Base-by-base conservation (phyloP, 371 early-diverging fungal genomes). In the Blakeslea trispora region DNA sequence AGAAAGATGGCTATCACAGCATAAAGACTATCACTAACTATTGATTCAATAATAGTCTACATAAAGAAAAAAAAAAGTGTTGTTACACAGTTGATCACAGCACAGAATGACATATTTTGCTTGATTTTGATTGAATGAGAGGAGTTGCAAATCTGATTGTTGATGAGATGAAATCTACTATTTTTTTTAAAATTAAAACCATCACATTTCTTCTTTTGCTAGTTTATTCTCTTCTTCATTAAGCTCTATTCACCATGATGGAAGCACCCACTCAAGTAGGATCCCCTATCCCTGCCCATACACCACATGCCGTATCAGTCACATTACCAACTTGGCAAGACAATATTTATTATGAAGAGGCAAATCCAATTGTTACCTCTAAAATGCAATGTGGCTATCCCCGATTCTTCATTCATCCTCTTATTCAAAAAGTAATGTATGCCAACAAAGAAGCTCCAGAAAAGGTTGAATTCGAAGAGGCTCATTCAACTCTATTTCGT, bases 271-370 rank as follows among this genome's bases (percentile, higher is more conserved):
- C 59, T 1, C 48, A 64, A 22, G 71, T 89, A 10, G 90, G 90
- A 39, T 68, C 78, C 42, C 62, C 88, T 47, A 84, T 91, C 48
- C 91, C 91, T 24, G 85, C 88, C 0, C 83, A 87, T 61, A 85
- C 89, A 2, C 85, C 83, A 34, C 91, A 91, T 66, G 97, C 95
- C 39, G 90, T 96, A 9, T 96, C 96, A 17, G 98, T 97, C 34
- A 86, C 86, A 35, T 78, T 97, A n/a, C 97, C 97, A 5, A 90
- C 72, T 7, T 97, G 96, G 94, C 70, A 79, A 28, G 93, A 90
- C 75, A 95, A 94, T 64, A 81, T 97, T 45, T 86, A 84, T 48
- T 97, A 97, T 59, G 98, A 97, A 68, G 93, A 93, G 75, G 94
- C 87, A 13, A 81, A 83, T 42, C 82, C 86, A 3, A 72, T 82